Conservation (phyloP, 768 basidiomycete genomes). For the Termitomyces sp. region DNA sequence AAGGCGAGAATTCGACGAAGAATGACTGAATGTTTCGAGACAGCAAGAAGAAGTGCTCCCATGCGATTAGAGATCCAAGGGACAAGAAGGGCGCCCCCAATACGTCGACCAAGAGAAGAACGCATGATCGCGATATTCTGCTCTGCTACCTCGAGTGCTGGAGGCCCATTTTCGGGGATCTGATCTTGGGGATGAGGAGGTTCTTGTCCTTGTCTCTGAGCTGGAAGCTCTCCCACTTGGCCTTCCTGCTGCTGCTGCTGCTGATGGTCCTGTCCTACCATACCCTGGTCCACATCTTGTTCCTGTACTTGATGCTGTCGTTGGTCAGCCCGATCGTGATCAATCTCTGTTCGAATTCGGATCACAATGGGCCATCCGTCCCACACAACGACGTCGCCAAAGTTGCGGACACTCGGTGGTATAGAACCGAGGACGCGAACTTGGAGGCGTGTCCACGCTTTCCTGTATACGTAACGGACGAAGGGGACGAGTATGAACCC, state of each 20-base stretch:
- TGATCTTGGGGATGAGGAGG: slow-evolving; percentile 21
- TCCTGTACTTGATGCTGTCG: neutral
- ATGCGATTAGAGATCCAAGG: slow-evolving; percentile 62
- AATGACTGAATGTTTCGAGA: slow-evolving; percentile 40
- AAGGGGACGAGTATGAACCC: slow-evolving; percentile 48
- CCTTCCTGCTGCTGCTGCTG: slow-evolving; percentile 12
- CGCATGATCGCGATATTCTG: slow-evolving; percentile 53
- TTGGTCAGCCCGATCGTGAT: slow-evolving; percentile 13
- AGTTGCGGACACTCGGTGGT: slow-evolving; percentile 21
- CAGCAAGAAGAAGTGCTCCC: slow-evolving; percentile 51
- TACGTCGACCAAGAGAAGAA: slow-evolving; percentile 55
- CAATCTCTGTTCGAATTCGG: slow-evolving; percentile 26
- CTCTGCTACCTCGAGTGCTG: slow-evolving; percentile 44
- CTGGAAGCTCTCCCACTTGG: slow-evolving; percentile 11
- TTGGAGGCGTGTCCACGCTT: slow-evolving; percentile 32
- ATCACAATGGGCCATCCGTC: slow-evolving; percentile 28
- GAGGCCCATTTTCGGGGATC: slow-evolving; percentile 23
- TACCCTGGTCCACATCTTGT: slow-evolving; percentile 16
- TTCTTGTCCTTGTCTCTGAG: slow-evolving; percentile 17
- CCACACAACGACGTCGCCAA: slow-evolving; percentile 17
- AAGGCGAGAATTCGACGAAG: slow-evolving; percentile 36
- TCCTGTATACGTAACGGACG: slow-evolving; percentile 37
- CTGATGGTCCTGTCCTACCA: slow-evolving; percentile 13
- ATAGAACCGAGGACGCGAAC: slow-evolving; percentile 37
- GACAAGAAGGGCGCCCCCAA: slow-evolving; percentile 66